Percentiles rank a stretch among this genome's conserved stretches.
phyloP scores from a whole-genome alignment of 257 asterid genomes.

The Salvia rosmarinus region DNA sequence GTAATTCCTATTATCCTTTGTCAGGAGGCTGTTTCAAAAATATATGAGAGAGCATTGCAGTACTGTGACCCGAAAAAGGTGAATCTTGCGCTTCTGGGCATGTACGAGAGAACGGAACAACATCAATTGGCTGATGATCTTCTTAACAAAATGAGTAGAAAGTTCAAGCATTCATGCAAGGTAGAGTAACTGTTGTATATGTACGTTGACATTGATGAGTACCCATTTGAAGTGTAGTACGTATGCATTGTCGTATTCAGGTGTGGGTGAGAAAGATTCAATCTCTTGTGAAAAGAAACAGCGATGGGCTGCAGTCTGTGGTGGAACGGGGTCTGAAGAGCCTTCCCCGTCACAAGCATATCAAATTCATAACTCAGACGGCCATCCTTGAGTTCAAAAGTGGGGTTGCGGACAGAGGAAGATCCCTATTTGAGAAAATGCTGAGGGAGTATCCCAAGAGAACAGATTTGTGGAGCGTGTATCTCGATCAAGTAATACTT shows the following conservation, averaged over 20 bases:
- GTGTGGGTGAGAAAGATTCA: slow-evolving; percentile 80
- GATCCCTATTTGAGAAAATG: slow-evolving; percentile 83
- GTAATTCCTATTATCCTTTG: neutral
- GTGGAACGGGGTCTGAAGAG: slow-evolving; percentile 72
- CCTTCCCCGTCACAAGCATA: slow-evolving; percentile 79
- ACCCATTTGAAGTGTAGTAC: neutral
- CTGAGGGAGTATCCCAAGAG: slow-evolving; percentile 89
- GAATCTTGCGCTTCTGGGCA: slow-evolving; percentile 76
- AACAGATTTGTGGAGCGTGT: slow-evolving; percentile 93
- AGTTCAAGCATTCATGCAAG: slow-evolving; percentile 87
- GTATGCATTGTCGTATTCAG: slow-evolving; percentile 41
- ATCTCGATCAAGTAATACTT: slow-evolving; percentile 74
- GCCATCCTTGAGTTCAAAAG: slow-evolving; percentile 85
- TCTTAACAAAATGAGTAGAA: slow-evolving; percentile 77
- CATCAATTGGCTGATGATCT: slow-evolving; percentile 66
- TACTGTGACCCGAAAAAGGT: slow-evolving; percentile 85
- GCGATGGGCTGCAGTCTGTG: slow-evolving; percentile 65
- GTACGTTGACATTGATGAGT: neutral
- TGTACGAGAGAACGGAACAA: slow-evolving; percentile 84
- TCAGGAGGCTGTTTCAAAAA: slow-evolving; percentile 79
- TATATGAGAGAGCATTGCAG: slow-evolving; percentile 86
- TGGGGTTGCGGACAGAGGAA: slow-evolving; percentile 92
- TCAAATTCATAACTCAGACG: slow-evolving; percentile 75
- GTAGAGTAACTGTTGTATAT: slow-evolving; percentile 38
- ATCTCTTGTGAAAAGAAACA: slow-evolving; percentile 53